Percentiles rank a stretch among this genome's conserved stretches.
Evolutionary conservation across 1,284 basidiomycete species (phyloP).

Genomic region (Irpex sp.): DNA sequence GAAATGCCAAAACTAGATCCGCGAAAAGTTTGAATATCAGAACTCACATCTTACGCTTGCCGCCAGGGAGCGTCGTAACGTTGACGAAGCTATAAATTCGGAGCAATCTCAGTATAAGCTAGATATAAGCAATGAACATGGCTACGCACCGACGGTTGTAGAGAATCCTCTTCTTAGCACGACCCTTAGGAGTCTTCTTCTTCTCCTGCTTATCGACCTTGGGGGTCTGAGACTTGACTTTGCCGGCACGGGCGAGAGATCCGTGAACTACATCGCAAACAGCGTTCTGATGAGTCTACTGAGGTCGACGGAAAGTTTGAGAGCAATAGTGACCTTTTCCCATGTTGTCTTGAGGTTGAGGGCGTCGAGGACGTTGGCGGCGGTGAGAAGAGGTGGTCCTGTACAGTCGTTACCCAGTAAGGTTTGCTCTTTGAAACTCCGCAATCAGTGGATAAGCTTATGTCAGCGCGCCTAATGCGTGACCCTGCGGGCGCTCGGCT

Average conservation of each 20-base stretch:
- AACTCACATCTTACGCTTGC: slow-evolving; percentile 95
- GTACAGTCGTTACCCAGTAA: slow-evolving; percentile 9
- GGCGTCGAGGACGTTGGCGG: slow-evolving; percentile 15
- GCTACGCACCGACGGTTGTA: slow-evolving; percentile 85
- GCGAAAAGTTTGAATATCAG: slow-evolving; percentile 10
- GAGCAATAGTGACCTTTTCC: slow-evolving; percentile 49
- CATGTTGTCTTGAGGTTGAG: slow-evolving; percentile 48
- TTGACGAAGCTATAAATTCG: slow-evolving; percentile 77
- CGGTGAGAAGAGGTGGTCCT: slow-evolving; percentile 13
- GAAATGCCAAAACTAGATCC: background rate
- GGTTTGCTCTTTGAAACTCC: slow-evolving; percentile 2
- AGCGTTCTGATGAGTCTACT: background rate
- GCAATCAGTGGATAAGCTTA: background rate
- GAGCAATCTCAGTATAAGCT: slow-evolving; percentile 11
- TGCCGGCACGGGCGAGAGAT: slow-evolving; percentile 99
- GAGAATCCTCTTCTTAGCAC: slow-evolving; percentile 92
- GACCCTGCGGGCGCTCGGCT: background rate
- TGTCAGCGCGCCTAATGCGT: background rate
- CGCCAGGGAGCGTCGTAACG: slow-evolving; percentile 84
- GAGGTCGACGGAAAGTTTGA: slow-evolving; percentile 3
- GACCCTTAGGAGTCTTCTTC: slow-evolving; percentile 94
- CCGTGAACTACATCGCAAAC: slow-evolving; percentile 75
- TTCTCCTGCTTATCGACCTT: slow-evolving; percentile 98
- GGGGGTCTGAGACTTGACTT: slow-evolving; percentile 97
- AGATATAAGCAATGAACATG: background rate